These are phyloP conservation scores for Colletotrichum gloeosporioides DNA, from an alignment of 2,329 filamentous ascomycete species.

Conservation along the genomic window DNA sequence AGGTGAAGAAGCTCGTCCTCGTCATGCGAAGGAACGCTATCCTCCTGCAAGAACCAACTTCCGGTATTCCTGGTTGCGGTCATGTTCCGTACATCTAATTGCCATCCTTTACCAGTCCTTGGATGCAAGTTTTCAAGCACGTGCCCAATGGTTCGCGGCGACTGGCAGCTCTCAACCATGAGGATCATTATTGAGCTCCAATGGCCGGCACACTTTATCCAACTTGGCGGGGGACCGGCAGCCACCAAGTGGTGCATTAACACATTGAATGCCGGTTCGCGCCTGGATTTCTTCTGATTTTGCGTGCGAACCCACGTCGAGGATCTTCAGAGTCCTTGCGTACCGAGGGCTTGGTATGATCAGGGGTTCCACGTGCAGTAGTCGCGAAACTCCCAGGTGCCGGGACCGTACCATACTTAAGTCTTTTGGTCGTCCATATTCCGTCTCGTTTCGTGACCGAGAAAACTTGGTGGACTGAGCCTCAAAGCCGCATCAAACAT, in stretches of 20 bases:
- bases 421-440: rapidly evolving
- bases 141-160: background rate
- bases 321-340: background rate
- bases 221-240: background rate
- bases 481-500: background rate
- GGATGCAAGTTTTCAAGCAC: background rate
- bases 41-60: background rate
- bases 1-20: background rate
- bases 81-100: background rate
- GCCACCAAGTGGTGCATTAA: background rate
- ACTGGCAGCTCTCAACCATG: background rate
- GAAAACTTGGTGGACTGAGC: background rate
- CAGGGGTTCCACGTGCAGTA: background rate
- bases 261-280: background rate
- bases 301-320: background rate
- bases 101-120: background rate
- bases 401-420: background rate
- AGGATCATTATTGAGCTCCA: rapidly evolving
- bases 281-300: background rate
- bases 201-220: background rate
- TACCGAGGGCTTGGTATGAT: background rate
- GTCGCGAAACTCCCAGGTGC: rapidly evolving
- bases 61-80: background rate
- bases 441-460: background rate
- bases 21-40: too few species aligned